Base-by-base conservation (phyloP, 305 asterid species). In the Caryopteris hybrid region DNA sequence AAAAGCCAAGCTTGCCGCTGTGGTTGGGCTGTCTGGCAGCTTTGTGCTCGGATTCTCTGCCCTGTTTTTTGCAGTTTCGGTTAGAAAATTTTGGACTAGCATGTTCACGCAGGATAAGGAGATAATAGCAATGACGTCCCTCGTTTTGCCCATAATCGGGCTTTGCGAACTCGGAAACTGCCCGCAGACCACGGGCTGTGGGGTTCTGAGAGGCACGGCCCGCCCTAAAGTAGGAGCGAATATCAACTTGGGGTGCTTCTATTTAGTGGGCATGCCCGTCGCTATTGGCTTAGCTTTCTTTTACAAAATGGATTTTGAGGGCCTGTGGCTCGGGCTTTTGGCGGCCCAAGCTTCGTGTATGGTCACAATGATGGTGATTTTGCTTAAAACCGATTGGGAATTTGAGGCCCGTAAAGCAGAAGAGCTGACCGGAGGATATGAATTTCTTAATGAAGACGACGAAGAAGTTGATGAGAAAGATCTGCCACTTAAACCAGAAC, bases 111-210 rank as follows among this genome's bases (percentile, higher is more conserved):
- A 41, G 6, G 94, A 87, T 20, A 60, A 46, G 20, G 86, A 87
- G 61, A 85, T 87, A 2, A 76, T 79, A 3, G 79, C 77, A 11
- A 51, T 85, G 68, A 85, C 91, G 13, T 67, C 87, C 0, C 29
- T 76, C 1, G 91, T 80, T 11, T 31, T 85, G 59, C 95, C 95
- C 18, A 75, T 87, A 23, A 79, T 87, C 77, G 95, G 95, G 66
- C 83, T 86, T 0, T 86, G 93, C 50, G 93, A 86, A 78, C 53
- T 86, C 1, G 93, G 93, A 12, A 85, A 87, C 64, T 87, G 94
- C 67, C 94, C 94, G 67, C 91, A 87, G 72, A 87, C 94, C 1
- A 83, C 91, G 77, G 91, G 89, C 51, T 87, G 91, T 68, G 95
- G 95, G 69, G 91, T 87, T 5, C 61, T 87, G 21, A 59, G 95